phyloP scores from a whole-genome alignment of 768 basidiomycete species.

The Boletus subparvulus region DNA sequence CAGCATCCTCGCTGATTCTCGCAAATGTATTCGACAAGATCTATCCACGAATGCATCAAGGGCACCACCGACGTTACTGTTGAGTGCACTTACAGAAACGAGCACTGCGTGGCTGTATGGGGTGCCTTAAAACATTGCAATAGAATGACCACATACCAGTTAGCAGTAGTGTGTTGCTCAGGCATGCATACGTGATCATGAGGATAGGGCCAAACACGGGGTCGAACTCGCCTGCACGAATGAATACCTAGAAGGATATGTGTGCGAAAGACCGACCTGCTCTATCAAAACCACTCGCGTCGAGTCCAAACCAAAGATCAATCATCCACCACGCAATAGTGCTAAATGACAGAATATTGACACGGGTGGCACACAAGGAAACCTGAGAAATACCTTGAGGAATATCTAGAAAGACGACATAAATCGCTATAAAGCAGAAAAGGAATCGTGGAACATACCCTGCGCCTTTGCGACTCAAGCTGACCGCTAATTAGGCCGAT shows the following conservation, averaged over 20 bases:
- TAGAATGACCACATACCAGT: slow-evolving; percentile 58
- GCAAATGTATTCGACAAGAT: slow-evolving; percentile 96
- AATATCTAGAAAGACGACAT: slow-evolving; percentile 26
- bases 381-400: slow-evolving; percentile 34
- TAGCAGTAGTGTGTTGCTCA: slow-evolving; percentile 89
- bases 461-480: slow-evolving; percentile 60
- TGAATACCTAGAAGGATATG: slow-evolving; percentile 2
- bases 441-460: slow-evolving; percentile 39
- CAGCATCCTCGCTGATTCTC: slow-evolving; percentile 89
- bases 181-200: slow-evolving; percentile 86
- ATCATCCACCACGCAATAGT: slow-evolving; percentile 95
- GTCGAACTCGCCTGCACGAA: slow-evolving; percentile 66
- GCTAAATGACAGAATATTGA: slow-evolving; percentile 27
- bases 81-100: slow-evolving; percentile 59
- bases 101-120: slow-evolving; percentile 49
- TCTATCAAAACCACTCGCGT: slow-evolving; percentile 83
- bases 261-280: slow-evolving; percentile 54
- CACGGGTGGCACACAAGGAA: background rate
- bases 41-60: slow-evolving; percentile 39
- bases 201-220: slow-evolving; percentile 87
- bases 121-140: background rate
- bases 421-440: background rate
- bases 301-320: slow-evolving; percentile 92
- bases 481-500: slow-evolving; percentile 28
- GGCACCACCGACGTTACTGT: background rate